Conservation (phyloP, 768 basidiomycete species). For the Ramaria sp. region DNA sequence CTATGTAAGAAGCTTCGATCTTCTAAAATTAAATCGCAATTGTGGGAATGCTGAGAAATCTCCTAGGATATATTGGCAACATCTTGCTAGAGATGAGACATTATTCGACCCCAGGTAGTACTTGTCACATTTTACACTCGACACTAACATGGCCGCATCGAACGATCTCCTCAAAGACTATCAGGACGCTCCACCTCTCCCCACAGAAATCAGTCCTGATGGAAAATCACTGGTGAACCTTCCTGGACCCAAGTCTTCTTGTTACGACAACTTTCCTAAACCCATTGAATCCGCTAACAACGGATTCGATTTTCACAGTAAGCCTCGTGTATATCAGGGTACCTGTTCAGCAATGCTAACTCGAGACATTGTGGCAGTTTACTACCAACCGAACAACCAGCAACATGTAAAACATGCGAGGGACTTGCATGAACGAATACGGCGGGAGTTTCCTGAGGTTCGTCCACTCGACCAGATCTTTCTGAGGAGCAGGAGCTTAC, state of each 20-base stretch:
- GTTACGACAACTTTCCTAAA: constrained; percentile 43
- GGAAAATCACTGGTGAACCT: constrained; percentile 47
- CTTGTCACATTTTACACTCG: not conserved
- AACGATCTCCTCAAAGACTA: constrained; percentile 28
- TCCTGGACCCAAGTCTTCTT: constrained; percentile 33
- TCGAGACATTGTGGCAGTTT: constrained; percentile 35
- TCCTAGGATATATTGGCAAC: too few relatives aligned
- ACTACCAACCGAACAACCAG: constrained; percentile 41
- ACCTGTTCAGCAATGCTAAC: not conserved
- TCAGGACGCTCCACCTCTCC: constrained; percentile 31
- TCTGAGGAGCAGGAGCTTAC: not conserved
- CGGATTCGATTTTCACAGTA: constrained; percentile 68
- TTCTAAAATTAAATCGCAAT: too few relatives aligned
- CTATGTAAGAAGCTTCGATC: too few relatives aligned
- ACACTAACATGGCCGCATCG: not conserved
- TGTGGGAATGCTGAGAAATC: too few relatives aligned
- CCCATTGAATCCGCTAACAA: constrained; percentile 44
- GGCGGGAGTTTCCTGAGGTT: constrained; percentile 63
- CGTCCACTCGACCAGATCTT: not conserved
- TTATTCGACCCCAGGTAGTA: too few relatives aligned
- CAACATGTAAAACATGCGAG: constrained; percentile 37
- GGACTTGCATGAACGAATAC: constrained; percentile 47
- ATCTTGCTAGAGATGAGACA: too few relatives aligned
- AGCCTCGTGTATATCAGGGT: constrained; percentile 15
- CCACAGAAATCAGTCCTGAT: constrained; percentile 37